Conservation (phyloP, 768 basidiomycete genomes). For the Russula vinacea region DNA sequence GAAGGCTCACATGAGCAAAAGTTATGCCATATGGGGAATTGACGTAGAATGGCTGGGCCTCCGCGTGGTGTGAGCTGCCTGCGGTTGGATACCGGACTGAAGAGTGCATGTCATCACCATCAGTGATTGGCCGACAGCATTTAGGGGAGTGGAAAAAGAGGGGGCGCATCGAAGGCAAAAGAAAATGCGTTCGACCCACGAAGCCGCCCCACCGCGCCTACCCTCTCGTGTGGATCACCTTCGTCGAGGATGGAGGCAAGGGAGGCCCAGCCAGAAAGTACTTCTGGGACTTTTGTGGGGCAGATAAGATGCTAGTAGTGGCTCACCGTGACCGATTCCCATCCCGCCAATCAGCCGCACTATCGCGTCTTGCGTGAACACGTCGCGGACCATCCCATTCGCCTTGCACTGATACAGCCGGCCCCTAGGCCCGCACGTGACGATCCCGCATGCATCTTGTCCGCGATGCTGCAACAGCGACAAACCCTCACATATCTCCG, state of each 20-base stretch:
- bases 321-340: constrained; percentile 94
- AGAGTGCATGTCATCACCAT: not conserved
- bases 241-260: too few species aligned
- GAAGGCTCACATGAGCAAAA: constrained; percentile 81
- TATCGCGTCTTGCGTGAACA: constrained; percentile 81
- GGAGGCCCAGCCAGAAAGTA: not conserved
- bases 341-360: constrained; percentile 83
- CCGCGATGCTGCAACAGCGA: constrained; percentile 94
- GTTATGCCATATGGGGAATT: constrained; percentile 99
- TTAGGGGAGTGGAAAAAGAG: not conserved
- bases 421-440: constrained; percentile 93
- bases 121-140: not conserved
- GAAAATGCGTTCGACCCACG: not conserved
- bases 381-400: constrained; percentile 98
- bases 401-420: constrained; percentile 98
- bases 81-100: constrained; percentile 97
- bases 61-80: constrained; percentile 92
- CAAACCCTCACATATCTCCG: constrained; percentile 93
- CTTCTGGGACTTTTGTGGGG: not conserved
- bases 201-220: too few species aligned
- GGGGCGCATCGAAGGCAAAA: not conserved
- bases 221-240: too few species aligned
- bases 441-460: constrained; percentile 96
- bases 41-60: constrained; percentile 99
- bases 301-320: too few species aligned